phyloP scores from a whole-genome alignment of 331 rosid genomes.

The Rosa hybrid region DNA sequence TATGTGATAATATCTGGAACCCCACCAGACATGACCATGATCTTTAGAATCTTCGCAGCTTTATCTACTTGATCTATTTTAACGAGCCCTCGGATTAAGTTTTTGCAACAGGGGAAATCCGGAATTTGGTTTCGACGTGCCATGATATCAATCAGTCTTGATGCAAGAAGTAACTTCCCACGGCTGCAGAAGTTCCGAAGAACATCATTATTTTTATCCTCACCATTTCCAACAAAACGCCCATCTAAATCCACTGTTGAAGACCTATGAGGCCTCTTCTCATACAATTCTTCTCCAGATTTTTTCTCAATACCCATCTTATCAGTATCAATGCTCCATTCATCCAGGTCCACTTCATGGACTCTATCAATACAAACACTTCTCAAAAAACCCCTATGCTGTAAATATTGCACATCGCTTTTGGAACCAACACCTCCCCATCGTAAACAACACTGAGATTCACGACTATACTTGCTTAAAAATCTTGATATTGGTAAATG shows the following conservation, averaged over 20 bases:
- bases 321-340: constrained; percentile 31
- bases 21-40: constrained; percentile 82
- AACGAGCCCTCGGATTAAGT: constrained; percentile 70
- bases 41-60: constrained; percentile 54
- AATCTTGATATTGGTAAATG: constrained; percentile 27
- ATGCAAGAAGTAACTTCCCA: constrained; percentile 62
- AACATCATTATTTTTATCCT: constrained; percentile 54
- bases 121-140: constrained; percentile 76
- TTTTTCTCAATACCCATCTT: constrained; percentile 27
- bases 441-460: constrained; percentile 29
- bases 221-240: constrained; percentile 54
- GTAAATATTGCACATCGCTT: constrained; percentile 12
- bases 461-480: constrained; percentile 25
- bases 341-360: constrained; percentile 43
- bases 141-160: constrained; percentile 73
- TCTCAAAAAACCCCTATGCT: constrained; percentile 35
- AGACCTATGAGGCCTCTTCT: constrained; percentile 35
- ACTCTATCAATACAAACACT: constrained; percentile 54
- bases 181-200: constrained; percentile 59
- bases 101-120: constrained; percentile 62
- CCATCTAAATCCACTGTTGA: constrained; percentile 42
- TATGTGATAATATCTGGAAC: constrained; percentile 74
- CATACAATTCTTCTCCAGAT: constrained; percentile 32
- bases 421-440: constrained; percentile 32
- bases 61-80: constrained; percentile 46